Conservation (phyloP, 371 early-diverging fungal species). For the Racocetra persica region DNA sequence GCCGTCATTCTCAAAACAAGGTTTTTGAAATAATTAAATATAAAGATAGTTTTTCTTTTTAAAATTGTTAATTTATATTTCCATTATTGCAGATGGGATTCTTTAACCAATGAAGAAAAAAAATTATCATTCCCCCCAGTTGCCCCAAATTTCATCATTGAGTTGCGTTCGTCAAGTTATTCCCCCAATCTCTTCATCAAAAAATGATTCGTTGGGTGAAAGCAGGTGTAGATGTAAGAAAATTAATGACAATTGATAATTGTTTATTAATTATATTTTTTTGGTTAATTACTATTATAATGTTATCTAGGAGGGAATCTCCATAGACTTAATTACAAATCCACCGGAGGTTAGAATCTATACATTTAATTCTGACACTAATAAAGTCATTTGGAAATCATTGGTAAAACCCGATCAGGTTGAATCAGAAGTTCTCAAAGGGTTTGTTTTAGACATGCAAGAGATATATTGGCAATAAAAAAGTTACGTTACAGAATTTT, state of each 20-base stretch:
- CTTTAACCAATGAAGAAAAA: background rate
- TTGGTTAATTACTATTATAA: background rate
- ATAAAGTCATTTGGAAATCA: background rate
- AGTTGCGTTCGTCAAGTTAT: background rate
- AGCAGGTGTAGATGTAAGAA: no score
- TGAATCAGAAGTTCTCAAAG: background rate
- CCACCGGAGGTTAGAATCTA: slow-evolving; percentile 14
- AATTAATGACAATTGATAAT: no score
- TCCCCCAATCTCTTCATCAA: slow-evolving; percentile 5
- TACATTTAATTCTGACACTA: background rate
- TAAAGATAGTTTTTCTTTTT: slow-evolving; percentile 21
- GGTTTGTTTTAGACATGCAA: background rate
- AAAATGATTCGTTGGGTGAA: background rate
- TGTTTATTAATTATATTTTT: no score
- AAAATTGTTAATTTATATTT: slow-evolving; percentile 5
- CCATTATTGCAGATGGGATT: slow-evolving; percentile 11
- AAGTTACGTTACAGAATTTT: no score
- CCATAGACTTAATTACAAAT: background rate
- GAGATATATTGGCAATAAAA: no score
- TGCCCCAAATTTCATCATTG: background rate
- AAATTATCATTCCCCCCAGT: background rate
- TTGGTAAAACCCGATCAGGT: no score
- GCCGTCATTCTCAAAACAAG: background rate
- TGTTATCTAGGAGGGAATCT: slow-evolving; percentile 1
- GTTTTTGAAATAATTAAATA: slow-evolving; percentile 21